These are phyloP conservation scores for Prunus mume DNA, from an alignment of 306 rosid species.

Conservation along the genomic window DNA sequence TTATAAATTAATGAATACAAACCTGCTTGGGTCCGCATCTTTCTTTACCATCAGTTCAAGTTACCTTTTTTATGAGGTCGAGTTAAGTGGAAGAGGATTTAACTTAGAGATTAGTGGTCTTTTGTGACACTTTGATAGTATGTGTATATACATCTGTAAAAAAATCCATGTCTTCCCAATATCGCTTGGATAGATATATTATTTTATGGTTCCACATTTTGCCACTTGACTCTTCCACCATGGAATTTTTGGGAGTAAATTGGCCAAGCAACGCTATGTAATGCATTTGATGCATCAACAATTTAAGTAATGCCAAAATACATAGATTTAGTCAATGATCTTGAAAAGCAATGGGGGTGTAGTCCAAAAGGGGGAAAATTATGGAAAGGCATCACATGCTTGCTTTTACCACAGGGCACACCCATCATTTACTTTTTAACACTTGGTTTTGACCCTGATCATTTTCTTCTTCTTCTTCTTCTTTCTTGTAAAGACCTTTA, in stretches of 20 bases:
- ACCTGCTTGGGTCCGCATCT: slow-evolving; percentile 3
- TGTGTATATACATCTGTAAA: no score
- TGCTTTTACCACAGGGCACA: slow-evolving; percentile 16
- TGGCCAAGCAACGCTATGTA: neutral
- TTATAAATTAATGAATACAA: neutral
- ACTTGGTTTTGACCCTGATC: slow-evolving; percentile 18
- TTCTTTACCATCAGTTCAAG: neutral
- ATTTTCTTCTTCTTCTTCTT: neutral
- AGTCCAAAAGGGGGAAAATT: slow-evolving; percentile 8
- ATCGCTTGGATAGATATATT: no score
- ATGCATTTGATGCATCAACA: neutral
- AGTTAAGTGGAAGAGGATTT: no score
- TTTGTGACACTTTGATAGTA: rapidly evolving
- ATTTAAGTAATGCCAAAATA: neutral
- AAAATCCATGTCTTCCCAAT: no score
- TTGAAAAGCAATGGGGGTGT: slow-evolving; percentile 4
- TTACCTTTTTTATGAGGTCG: neutral
- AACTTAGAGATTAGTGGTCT: no score
- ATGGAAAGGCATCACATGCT: slow-evolving; percentile 27
- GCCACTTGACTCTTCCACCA: neutral
- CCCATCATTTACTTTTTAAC: slow-evolving; percentile 28
- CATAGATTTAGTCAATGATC: slow-evolving; percentile 29
- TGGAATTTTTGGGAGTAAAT: neutral
- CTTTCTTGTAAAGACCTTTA: neutral
- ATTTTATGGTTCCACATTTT: neutral